Base-by-base conservation (phyloP, 139 green algal genomes). In the Chlamydomonas urium region DNA sequence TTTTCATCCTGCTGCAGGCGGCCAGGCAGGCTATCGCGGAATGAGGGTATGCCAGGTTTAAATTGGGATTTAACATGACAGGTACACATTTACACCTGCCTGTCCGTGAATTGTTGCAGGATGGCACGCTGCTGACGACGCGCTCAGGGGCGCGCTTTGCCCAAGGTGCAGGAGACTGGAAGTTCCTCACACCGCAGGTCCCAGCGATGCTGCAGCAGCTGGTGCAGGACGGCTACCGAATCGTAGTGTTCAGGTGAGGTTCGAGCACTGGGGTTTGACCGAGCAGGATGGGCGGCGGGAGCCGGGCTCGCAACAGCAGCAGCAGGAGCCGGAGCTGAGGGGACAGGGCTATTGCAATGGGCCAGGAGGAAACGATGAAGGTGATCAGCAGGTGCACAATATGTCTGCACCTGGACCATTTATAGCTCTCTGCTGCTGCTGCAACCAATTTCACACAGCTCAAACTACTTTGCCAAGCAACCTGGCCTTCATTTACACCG, bases 81-180 rank as follows among this genome's bases (percentile, higher is more conserved):
- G n/a, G n/a, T n/a, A n/a, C n/a, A n/a, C n/a, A n/a, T n/a, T n/a
- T n/a, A n/a, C n/a, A n/a, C n/a, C n/a, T 50, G 10, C 42, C 42
- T 14, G 17, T 26, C 10, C 21, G 29, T 67, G 42, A n/a, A 23
- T 47, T 31, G 2, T 2, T 34, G 33, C 66, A 86, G 82, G 89
- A 94, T 71, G 88, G 84, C 62, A 94, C 89, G 0, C 75, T 94
- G n/a, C 65, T 91, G 2, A 63, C 69, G 1, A 78, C 38, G 17
- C 89, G 90, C 53, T 73, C 57, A 31, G 74, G 68, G 3, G 21
- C n/a, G 0, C 23, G 61, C 2, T 92, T 89, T 62, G 38, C 80
- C 0, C 42, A 61, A 5, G 62, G 78, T n/a, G 58, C 74, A 0
- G 50, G 79, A n/a, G 80, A 90, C 72, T 92, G 85, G 85, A 75